Conservation (phyloP, 805 yeast genomes). For the Saturnispora diversa region DNA sequence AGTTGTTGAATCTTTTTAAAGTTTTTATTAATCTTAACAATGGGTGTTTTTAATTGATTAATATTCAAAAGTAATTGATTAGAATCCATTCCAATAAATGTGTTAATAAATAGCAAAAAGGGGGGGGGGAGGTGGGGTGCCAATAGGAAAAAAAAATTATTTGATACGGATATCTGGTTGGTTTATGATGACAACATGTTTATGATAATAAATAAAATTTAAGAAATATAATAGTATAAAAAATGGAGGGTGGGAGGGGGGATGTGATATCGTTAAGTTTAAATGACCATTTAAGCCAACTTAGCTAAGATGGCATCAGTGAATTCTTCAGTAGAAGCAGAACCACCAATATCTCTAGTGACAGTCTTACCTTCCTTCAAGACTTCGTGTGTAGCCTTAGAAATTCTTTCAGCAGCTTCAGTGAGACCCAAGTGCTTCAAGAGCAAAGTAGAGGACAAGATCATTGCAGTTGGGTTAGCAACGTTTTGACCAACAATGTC, state of each 20-base stretch:
- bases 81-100: not conserved
- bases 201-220: not conserved
- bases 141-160: no score
- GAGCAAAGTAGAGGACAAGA: conserved; percentile 82
- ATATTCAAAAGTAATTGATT: conserved; percentile 33
- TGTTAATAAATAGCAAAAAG: not conserved
- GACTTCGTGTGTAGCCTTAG: conserved; percentile 83
- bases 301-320: conserved; percentile 81
- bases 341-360: conserved; percentile 90
- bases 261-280: no score
- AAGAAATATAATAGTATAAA: not conserved
- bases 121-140: no score
- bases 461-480: conserved; percentile 98
- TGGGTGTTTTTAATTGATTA: conserved; percentile 61
- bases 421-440: conserved; percentile 92
- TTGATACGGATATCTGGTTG: no score
- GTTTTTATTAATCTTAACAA: conserved; percentile 57
- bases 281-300: conserved; percentile 39
- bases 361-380: conserved; percentile 79
- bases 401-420: conserved; percentile 74
- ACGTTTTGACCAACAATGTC: conserved; percentile 91
- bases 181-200: no score
- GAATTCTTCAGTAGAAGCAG: conserved; percentile 84
- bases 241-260: no score
- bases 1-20: conserved; percentile 53